phyloP scores from a whole-genome alignment of 192 early-diverging fungal species.

The Entomortierella beljakovae region DNA sequence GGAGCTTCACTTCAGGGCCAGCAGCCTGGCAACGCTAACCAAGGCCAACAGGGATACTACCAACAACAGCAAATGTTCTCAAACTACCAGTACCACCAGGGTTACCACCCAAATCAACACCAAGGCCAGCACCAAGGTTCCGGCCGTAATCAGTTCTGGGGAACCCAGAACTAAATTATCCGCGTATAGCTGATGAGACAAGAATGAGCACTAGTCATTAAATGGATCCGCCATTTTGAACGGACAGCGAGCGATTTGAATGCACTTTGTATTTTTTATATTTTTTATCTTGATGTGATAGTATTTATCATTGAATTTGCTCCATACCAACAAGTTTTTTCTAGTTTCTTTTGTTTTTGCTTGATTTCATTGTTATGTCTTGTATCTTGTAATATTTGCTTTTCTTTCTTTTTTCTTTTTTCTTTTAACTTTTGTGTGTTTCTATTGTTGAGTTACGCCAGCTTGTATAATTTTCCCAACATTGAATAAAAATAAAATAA shows the following conservation, averaged over 20 bases:
- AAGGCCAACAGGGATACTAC: slow-evolving; percentile 36
- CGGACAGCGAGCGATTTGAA: neutral
- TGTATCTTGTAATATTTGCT: too few species aligned
- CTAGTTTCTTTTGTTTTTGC: neutral
- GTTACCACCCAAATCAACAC: slow-evolving; percentile 49
- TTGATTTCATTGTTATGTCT: too few species aligned
- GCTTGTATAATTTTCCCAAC: too few species aligned
- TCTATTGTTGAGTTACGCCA: too few species aligned
- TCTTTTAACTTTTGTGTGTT: too few species aligned
- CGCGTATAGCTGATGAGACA: neutral
- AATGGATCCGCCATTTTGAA: neutral
- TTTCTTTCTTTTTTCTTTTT: too few species aligned
- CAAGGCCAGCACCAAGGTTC: slow-evolving; percentile 48
- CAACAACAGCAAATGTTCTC: slow-evolving; percentile 64
- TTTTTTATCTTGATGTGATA: neutral
- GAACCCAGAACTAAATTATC: slow-evolving; percentile 54
- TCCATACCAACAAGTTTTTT: neutral
- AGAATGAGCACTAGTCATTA: neutral
- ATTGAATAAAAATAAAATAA: too few species aligned
- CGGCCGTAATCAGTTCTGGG: slow-evolving; percentile 54
- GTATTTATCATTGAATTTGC: neutral
- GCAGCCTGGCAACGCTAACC: slow-evolving; percentile 37
- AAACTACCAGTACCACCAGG: slow-evolving; percentile 61
- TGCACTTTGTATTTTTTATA: neutral
- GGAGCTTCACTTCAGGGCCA: slow-evolving; percentile 41